Base-by-base conservation (phyloP, 1,139 yeast genomes). In the Taphrina flavorubra region DNA sequence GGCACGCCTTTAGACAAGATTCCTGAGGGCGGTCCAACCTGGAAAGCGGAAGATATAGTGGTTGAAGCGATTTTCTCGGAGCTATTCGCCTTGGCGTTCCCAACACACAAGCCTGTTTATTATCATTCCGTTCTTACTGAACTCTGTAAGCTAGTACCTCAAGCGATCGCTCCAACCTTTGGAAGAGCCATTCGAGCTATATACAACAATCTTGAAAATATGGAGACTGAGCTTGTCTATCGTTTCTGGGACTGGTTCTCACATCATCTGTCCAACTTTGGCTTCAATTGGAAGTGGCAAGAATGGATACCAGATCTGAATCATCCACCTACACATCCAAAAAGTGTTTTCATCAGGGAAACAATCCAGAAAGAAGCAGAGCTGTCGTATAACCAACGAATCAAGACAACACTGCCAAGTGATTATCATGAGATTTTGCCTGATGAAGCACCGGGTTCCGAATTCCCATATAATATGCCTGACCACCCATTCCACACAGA, bases 251-350 rank as follows among this genome's bases (percentile, higher is more conserved):
- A 90, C 77, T 95, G 99, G 99, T 88, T 95, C 83, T 84, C 96
- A 2, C 88, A 90, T 70, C 99, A 95, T 79, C 85, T 95, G 76
- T 89, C 96, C 74, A 94, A 94, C 77, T 95, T 94, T 78, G 92
- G 90, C 71, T 95, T 91, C 78, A 90, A 94, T 58, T 95, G 99
- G 99, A 92, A 92, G 76, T 94, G 99, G 99, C 87, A 86, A 73
- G 99, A 92, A 78, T 95, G 99, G 99, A 75, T 71, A 3, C 77
- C 75, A 13, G 74, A 75, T 44, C 70, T 77, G 46, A 71, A 73
- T 18, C 76, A 80, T 56, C 78, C 80, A 6, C 76, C 74, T 5
- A 85, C 84, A 74, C 94, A 90, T 76, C 97, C 97, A 16, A 87
- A 86, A 74, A 83, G 85, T 72, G 86, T 84, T 64, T 89, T 94